A percentile compares a stretch with the other conserved stretches of the same genome.
Conservation (phyloP, 2,329 filamentous ascomycete genomes). For the Fusarium metavorans region DNA sequence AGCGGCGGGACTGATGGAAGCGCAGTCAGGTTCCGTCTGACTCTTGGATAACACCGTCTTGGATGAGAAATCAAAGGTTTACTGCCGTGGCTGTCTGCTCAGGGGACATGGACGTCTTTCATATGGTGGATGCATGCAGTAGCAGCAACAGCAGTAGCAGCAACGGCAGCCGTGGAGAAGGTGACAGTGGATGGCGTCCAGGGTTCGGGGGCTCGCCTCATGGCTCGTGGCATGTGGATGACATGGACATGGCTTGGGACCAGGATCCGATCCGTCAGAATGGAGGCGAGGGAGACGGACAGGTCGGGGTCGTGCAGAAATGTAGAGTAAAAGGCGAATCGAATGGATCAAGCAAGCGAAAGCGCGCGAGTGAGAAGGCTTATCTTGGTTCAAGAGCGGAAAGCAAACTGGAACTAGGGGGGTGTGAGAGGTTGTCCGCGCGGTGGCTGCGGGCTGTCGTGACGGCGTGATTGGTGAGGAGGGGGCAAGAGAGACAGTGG, state of each 20-base stretch:
- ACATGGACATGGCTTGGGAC: constrained; percentile 34
- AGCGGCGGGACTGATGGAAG: neutral
- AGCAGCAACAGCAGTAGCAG: neutral
- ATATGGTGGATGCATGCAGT: constrained; percentile 28
- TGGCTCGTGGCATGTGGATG: constrained; percentile 41
- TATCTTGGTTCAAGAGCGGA: constrained; percentile 27
- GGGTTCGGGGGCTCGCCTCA: constrained; percentile 34
- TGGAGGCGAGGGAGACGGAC: constrained; percentile 18
- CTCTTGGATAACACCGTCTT: neutral
- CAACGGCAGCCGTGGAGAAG: constrained; percentile 14
- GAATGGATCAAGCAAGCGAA: neutral
- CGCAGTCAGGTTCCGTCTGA: neutral
- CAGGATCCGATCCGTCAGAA: constrained; percentile 32
- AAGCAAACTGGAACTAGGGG: constrained; percentile 26
- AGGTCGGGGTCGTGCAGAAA: neutral
- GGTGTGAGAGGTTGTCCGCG: constrained; percentile 22
- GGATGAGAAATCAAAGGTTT: constrained; percentile 15
- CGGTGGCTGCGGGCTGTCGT: constrained; percentile 30
- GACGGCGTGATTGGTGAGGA: constrained; percentile 35
- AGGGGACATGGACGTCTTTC: constrained; percentile 42
- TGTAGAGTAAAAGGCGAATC: neutral
- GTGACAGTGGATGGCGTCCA: constrained; percentile 30
- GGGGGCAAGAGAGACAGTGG: neutral
- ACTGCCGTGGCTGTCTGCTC: constrained; percentile 13
- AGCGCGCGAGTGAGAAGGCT: constrained; percentile 14